These are phyloP conservation scores for Pestalotiopsis sp. DNA, from an alignment of 2,329 filamentous ascomycete species.

Conservation along the genomic window DNA sequence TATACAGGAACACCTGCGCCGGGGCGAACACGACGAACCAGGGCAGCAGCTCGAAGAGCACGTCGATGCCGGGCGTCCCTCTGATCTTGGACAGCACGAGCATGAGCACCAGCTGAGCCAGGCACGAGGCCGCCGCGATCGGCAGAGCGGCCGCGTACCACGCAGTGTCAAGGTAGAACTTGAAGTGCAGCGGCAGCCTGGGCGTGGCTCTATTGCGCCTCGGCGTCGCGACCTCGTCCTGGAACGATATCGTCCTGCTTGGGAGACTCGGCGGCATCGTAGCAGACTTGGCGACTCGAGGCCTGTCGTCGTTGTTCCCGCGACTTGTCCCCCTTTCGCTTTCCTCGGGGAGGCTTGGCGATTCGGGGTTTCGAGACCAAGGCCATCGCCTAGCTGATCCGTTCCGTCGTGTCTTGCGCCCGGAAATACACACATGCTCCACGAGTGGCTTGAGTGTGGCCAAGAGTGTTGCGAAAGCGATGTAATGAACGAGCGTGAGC, in stretches of 20 bases:
- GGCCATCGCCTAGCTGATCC: neutral
- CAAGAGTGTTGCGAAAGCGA: slow-evolving; percentile 4
- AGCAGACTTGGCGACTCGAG: neutral
- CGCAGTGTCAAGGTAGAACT: slow-evolving; percentile 9
- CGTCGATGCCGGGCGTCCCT: neutral
- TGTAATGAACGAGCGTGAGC: neutral
- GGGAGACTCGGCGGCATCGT: neutral
- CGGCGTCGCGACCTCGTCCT: neutral
- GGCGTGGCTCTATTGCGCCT: neutral
- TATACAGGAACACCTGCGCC: slow-evolving; percentile 21
- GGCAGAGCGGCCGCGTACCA: slow-evolving; percentile 9
- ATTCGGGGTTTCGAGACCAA: neutral
- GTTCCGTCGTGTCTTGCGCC: neutral
- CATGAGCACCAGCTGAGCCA: slow-evolving; percentile 16
- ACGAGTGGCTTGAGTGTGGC: slow-evolving; percentile 1
- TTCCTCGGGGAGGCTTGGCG: neutral
- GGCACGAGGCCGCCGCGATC: neutral
- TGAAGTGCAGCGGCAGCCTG: neutral
- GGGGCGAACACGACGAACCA: slow-evolving; percentile 14
- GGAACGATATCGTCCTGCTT: neutral
- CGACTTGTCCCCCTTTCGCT: neutral
- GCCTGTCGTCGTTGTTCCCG: neutral
- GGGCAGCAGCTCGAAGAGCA: neutral
- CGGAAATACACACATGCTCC: neutral
- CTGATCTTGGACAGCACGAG: neutral